Base-by-base conservation (phyloP, 768 basidiomycete genomes). In the Leccinum subtestaceum region DNA sequence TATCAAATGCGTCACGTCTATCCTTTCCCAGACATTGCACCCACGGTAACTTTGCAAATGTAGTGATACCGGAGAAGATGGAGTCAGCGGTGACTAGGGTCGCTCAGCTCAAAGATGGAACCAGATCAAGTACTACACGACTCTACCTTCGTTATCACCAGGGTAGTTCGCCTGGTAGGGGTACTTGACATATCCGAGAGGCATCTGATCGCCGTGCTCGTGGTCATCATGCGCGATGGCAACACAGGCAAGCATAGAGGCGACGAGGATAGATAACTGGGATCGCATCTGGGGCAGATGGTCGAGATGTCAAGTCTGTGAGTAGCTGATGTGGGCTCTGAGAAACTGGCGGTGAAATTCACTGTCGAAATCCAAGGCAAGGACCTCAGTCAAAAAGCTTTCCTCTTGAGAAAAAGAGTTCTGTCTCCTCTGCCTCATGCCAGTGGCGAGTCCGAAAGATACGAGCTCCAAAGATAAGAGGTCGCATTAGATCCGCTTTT, bases 21-120 rank as follows among this genome's bases (percentile, higher is more conserved):
- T 88, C 83, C 61, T 80, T 81, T 46, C 84, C 84, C 53, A 94
- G 82, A 70, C 93, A 94, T 63, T 86, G 83, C 1, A 85, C 80
- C 84, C 89, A 93, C 27, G 91, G 91, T n/a, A 95, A 80, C 71
- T 82, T 93, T 17, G 93, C 93, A 69, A 94, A 95, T 2, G 91
- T 91, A 2, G 85, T 84, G 34, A 93, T 87, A 9, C 93, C 93
- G 49, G 88, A 85, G 73, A 93, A 95, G 36, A 88, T 75, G 17
- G 91, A 84, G 68, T 94, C 87, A 3, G 86, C 87, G 45, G 88
- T 89, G 31, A 88, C 87, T 88, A 52, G 4, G 4, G 51, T 47
- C 31, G 8, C 40, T 52, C 29, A 53, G n/a, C 9, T 56, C 36
- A 13, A 27, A 53, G 3, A 10, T 11, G 46, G 25, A 40, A 13